Evolutionary conservation across 1,284 basidiomycete species (phyloP), one percentile per base, ranked within the genome.

Genomic region (Puccinia brachypodii): DNA sequence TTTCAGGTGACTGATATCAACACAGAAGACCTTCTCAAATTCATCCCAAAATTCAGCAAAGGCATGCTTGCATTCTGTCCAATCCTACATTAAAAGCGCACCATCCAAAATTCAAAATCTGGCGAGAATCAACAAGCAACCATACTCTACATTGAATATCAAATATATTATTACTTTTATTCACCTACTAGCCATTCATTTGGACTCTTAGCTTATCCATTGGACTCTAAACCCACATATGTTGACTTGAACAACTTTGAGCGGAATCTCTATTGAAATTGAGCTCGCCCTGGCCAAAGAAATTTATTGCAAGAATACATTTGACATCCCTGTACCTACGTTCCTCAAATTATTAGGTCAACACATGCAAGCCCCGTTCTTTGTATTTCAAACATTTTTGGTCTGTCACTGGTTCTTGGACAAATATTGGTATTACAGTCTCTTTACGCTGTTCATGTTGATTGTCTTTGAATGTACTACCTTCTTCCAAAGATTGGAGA

Each of bases 361-460:
- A 88, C 95, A 97, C 85, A 94, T 95, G 2, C 95, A 94, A 42
- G 93, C 92, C 1, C 95, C 95, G 0, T 97, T 97, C 89, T 97
- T 97, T 87, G 94, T 96, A 38, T 96, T 97, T 87, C 94, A 98
- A 88, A 89, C 98, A 58, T 98, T 98, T 87, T 98, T 95, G 83
- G 95, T 97, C 9, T 94, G 93, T 0, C 88, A 98, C 19, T 98
- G 95, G 95, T 94, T 93, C 86, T 88, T 98, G 85, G 96, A 98
- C 86, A 95, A 97, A 87, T 98, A 97, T 87, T 97, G 95, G 95
- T 97, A 96, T 87, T 98, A 96, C 89, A 94, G 92, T 83, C 87
- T 98, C 62, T 98, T 98, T 88, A 98, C 96, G 0, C 89, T 95
- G 44, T 97, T 98, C 90, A 98, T 98, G 96, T 89, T 98, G 72